Evolutionary conservation across 1,139 yeast genomes (phyloP), one percentile per base, ranked within the genome.

Genomic region (Pichia sp.): DNA sequence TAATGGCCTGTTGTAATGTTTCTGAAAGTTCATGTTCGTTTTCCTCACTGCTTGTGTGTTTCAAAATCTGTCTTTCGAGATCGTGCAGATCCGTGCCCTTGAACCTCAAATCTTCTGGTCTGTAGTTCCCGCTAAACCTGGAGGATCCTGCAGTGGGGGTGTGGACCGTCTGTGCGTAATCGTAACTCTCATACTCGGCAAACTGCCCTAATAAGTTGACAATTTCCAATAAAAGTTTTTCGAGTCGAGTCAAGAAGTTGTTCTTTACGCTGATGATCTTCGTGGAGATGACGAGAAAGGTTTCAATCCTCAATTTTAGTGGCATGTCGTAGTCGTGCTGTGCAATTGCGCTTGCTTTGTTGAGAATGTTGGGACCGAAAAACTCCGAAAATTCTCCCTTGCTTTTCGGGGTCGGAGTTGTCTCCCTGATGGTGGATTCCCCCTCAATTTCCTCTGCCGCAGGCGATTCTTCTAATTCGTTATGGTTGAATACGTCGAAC

Each of bases 401-500:
- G 21, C 45, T 12, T 19, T 43, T 43, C 13, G 42, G 19, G 13
- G 43, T 34, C 10, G 16, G n/a, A n/a, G n/a, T 19, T 6, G 12
- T 10, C 13, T 37, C 22, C 10, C n/a, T 44, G 16, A 8, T 30
- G 26, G 41, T 40, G 10, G 30, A 10, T 13, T 46, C 16, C 6
- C 18, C 37, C 34, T 30, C 34, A 8, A 13, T 4, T 21, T 36
- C 41, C 12, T 6, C 22, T 45, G 23, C 34, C 19, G 4, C 28
- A 19, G 22, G 31, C 10, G 28, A 10, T 5, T 9, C 44, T 18
- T 28, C 23, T n/a, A 40, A 18, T 7, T 45, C 23, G 66, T 54
- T 19, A 9, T 45, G 22, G 66, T 54, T 62, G 67, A 84, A 72
- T 61, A 74, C 74, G 55, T 80, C 82, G 66, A 77, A 83, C 83